Base-by-base conservation (phyloP, 768 basidiomycete genomes). In the Rickenella mellea region DNA sequence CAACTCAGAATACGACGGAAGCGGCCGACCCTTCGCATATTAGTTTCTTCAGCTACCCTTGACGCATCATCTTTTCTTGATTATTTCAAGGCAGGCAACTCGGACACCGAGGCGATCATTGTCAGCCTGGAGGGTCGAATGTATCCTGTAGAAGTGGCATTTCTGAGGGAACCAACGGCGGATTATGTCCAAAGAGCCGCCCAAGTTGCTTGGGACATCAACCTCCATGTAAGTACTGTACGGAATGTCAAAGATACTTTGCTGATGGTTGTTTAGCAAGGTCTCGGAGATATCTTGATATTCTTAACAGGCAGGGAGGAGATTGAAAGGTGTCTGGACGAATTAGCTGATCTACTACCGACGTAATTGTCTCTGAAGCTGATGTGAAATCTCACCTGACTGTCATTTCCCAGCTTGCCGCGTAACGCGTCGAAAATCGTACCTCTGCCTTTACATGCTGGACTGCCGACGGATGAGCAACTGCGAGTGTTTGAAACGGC, bases 291-390 rank as follows among this genome's bases (percentile, higher is more conserved):
- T 63, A 77, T 99, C 33, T 71, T 99, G 19, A 78, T 98, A 0
- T 99, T 99, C 56, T 58, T 99, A 42, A 94, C 96, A 0, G 96
- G 96, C 6, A 69, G 94, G 26, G 96, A 99, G 58, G 96, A 99
- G 55, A 99, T 99, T 37, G 92, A 98, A 29, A 71, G 78, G 31
- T 92, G 86, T 46, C 58, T 93, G 15, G 83, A 93, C 47, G 78
- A 78, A 43, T 63, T 97, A 9, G 64, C 83, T 1, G 91, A 96
- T 51, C 69, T 88, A 44, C 54, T 89, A 20, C 79, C 83, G 40
- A 76, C 74, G 91, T 85, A 52, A 40, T 69, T 46, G 17, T 15
- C 17, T 49, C 27, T 40, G 44, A 30, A 19, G 12, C 11, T 37
- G 8, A 41, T 27, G 33, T 6, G 19, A 5, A 7, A 7, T 36